A percentile compares a stretch with the other conserved stretches of the same genome.
Conservation (phyloP, 768 basidiomycete genomes). For the Leccinum fibrillosum region DNA sequence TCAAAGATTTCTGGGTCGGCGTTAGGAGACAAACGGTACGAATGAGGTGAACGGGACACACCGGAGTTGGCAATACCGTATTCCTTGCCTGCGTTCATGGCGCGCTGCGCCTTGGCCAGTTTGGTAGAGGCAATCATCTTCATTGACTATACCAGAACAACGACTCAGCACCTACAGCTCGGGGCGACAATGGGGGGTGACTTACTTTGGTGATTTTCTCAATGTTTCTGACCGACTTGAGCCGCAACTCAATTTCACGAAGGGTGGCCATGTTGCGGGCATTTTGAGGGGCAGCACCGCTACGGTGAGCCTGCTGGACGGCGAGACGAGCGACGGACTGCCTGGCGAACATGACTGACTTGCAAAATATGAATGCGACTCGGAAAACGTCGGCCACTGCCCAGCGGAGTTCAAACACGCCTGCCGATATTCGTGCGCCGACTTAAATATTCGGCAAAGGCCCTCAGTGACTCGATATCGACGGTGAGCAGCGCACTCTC, state of each 20-base stretch:
- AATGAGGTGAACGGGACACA: constrained; percentile 29
- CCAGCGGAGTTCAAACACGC: constrained; percentile 18
- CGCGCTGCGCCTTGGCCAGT: constrained; percentile 91
- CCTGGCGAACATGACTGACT: constrained; percentile 45
- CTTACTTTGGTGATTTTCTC: constrained; percentile 99
- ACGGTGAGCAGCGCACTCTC: constrained; percentile 5
- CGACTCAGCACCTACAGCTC: neutral
- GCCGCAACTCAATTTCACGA: constrained; percentile 92
- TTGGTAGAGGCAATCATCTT: constrained; percentile 99
- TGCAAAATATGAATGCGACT: constrained; percentile 4
- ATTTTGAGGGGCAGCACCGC: constrained; percentile 39
- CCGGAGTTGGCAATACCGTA: constrained; percentile 92
- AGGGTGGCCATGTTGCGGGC: constrained; percentile 95
- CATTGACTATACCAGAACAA: constrained; percentile 65
- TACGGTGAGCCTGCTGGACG: constrained; percentile 35
- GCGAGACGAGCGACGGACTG: constrained; percentile 44
- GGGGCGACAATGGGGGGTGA: neutral
- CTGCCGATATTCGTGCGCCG: constrained; percentile 23
- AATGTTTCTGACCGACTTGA: constrained; percentile 96
- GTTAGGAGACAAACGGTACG: neutral
- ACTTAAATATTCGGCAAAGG: constrained; percentile 26
- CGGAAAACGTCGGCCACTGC: constrained; percentile 41
- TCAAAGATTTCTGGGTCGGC: constrained; percentile 75
- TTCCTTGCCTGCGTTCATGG: constrained; percentile 87
- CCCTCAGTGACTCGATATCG: constrained; percentile 1